A percentile compares a stretch with the other conserved stretches of the same genome.
Evolutionary conservation across 2,329 filamentous ascomycete species (phyloP).

Genomic region (Penicillium sumatraense): DNA sequence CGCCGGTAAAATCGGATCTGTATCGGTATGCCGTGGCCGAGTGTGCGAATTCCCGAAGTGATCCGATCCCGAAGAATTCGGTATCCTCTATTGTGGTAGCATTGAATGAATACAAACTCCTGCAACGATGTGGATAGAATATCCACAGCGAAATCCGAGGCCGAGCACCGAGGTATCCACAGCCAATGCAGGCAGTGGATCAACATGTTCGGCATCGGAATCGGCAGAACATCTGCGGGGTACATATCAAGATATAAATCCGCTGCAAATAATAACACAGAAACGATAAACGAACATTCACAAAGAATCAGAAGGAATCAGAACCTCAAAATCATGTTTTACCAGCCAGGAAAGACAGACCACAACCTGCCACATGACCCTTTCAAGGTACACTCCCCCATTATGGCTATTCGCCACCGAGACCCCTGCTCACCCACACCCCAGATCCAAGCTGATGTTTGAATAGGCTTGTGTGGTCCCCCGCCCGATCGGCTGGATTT

Average conservation of each 20-base stretch:
- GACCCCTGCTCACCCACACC: neutral
- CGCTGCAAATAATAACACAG: neutral
- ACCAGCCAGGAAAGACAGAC: slow-evolving; percentile 57
- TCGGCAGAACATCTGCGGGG: neutral
- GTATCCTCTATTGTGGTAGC: neutral
- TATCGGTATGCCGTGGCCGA: neutral
- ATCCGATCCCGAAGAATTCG: neutral
- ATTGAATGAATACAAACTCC: neutral
- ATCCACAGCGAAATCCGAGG: neutral
- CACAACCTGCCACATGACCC: slow-evolving; percentile 59
- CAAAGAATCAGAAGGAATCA: neutral
- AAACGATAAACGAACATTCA: neutral
- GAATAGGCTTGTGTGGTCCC: slow-evolving; percentile 58
- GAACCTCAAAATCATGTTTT: neutral
- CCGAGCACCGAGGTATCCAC: neutral
- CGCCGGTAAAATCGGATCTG: neutral
- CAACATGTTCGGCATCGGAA: neutral
- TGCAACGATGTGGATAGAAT: neutral
- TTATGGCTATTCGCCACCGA: neutral
- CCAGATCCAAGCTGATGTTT: slow-evolving; percentile 18
- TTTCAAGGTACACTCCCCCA: slow-evolving; percentile 50
- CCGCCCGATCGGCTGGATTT: slow-evolving; percentile 68
- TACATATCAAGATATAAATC: neutral
- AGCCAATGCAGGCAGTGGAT: neutral
- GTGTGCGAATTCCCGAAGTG: neutral